A percentile compares a stretch with the other conserved stretches of the same genome.
These are phyloP conservation scores for Hyphodiscus hymeniophilus DNA, from an alignment of 495 filamentous ascomycete genomes.

Conservation along the genomic window DNA sequence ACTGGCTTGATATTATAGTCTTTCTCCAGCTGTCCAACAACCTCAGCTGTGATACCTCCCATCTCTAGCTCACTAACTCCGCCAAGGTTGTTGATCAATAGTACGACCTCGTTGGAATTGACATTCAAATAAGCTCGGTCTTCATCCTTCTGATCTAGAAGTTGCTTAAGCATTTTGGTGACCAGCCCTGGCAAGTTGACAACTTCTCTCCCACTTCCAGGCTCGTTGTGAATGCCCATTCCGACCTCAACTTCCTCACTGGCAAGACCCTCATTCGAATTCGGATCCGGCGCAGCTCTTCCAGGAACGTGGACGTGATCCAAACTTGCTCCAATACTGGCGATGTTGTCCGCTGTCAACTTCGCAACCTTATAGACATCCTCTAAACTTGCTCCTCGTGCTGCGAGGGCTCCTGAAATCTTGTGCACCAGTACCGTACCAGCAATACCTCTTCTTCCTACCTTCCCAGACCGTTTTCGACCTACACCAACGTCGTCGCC, in stretches of 20 bases:
- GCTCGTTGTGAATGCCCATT: constrained; percentile 98
- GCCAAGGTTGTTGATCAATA: constrained; percentile 93
- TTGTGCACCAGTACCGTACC: constrained; percentile 88
- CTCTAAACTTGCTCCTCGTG: constrained; percentile 51
- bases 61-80: constrained; percentile 83
- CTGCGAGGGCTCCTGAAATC: constrained; percentile 79
- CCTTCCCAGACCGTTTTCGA: constrained; percentile 72
- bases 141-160: constrained; percentile 69
- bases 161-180: constrained; percentile 67
- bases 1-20: constrained; percentile 65
- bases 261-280: constrained; percentile 43
- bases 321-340: constrained; percentile 78
- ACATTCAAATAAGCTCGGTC: constrained; percentile 75
- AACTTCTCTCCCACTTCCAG: constrained; percentile 65
- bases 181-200: constrained; percentile 64
- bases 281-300: constrained; percentile 35
- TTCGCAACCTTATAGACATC: constrained; percentile 66
- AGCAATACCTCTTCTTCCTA: constrained; percentile 84
- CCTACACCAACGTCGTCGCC: constrained; percentile 96
- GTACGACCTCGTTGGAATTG: constrained; percentile 54
- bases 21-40: constrained; percentile 64
- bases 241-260: constrained; percentile 82
- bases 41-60: constrained; percentile 81
- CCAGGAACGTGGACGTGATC: constrained; percentile 93
- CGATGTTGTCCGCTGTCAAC: constrained; percentile 64